phyloP scores from a whole-genome alignment of 2,329 filamentous ascomycete genomes.

The Phyllosticta citriasiana region DNA sequence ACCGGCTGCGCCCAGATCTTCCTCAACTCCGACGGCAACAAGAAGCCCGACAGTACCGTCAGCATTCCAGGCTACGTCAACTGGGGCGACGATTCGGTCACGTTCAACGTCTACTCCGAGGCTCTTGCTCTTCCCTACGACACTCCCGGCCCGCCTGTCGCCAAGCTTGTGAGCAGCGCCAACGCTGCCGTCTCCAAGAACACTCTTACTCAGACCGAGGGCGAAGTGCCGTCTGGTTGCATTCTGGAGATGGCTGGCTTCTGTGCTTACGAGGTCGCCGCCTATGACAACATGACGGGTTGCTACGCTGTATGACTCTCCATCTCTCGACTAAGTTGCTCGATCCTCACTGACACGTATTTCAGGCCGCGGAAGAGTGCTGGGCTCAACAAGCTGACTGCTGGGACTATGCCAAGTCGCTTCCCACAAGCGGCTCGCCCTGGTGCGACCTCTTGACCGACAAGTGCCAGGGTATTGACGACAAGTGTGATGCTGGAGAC shows the following conservation, averaged over 20 bases:
- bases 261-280: conserved; percentile 53
- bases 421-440: conserved; percentile 42
- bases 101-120: conserved; percentile 54
- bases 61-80: conserved; percentile 58
- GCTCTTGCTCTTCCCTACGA: conserved; percentile 45
- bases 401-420: conserved; percentile 50
- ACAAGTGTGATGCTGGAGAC: conserved; percentile 31
- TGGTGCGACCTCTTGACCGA: conserved; percentile 54
- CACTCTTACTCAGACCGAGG: conserved; percentile 32
- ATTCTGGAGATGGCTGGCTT: conserved; percentile 62
- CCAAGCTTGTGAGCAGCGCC: conserved; percentile 31
- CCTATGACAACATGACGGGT: conserved; percentile 44
- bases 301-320: conserved; percentile 46
- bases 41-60: conserved; percentile 44
- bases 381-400: conserved; percentile 16
- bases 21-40: conserved; percentile 41
- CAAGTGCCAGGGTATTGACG: conserved; percentile 45
- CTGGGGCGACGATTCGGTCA: conserved; percentile 44
- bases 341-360: background rate
- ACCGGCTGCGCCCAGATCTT: conserved; percentile 62
- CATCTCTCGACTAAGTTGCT: too few relatives aligned
- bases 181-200: conserved; percentile 10
- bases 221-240: conserved; percentile 46
- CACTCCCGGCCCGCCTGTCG: conserved; percentile 49
- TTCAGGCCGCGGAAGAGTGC: conserved; percentile 18